These are phyloP conservation scores for Trichophyton mentagrophytes DNA, from an alignment of 2,329 filamentous ascomycete species.

Conservation along the genomic window DNA sequence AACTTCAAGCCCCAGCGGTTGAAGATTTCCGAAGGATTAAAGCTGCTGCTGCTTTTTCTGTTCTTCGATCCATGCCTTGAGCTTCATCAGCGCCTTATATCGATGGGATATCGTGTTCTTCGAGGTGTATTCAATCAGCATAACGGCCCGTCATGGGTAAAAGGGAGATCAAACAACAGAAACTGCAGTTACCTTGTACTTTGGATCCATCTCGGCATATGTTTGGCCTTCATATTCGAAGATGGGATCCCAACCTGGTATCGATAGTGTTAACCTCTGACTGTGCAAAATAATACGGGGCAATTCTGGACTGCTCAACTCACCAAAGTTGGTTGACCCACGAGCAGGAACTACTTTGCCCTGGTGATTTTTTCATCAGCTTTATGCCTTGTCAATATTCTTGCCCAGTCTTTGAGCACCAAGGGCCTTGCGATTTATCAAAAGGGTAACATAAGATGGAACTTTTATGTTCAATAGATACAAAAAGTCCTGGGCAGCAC, in stretches of 20 bases:
- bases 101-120: slow-evolving; percentile 85
- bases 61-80: slow-evolving; percentile 65
- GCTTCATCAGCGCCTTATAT: slow-evolving; percentile 70
- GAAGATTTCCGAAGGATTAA: background rate
- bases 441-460: background rate
- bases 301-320: slow-evolving; percentile 21
- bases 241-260: slow-evolving; percentile 83
- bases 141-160: background rate
- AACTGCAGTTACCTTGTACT: slow-evolving; percentile 59
- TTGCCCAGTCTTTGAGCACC: no score
- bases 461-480: background rate
- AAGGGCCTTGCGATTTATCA: background rate
- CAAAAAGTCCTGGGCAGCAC: background rate
- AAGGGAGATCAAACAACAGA: background rate
- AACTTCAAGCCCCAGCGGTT: background rate
- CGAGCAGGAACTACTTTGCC: slow-evolving; percentile 75
- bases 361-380: slow-evolving; percentile 21
- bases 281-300: slow-evolving; percentile 9
- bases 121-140: background rate
- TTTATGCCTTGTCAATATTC: background rate
- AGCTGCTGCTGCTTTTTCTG: slow-evolving; percentile 16
- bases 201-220: slow-evolving; percentile 88
- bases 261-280: slow-evolving; percentile 8
- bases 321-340: slow-evolving; percentile 72
- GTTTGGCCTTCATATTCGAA: slow-evolving; percentile 91